Evolutionary conservation across 768 basidiomycete species (phyloP).

Genomic region (Gymnopilus dilepis): DNA sequence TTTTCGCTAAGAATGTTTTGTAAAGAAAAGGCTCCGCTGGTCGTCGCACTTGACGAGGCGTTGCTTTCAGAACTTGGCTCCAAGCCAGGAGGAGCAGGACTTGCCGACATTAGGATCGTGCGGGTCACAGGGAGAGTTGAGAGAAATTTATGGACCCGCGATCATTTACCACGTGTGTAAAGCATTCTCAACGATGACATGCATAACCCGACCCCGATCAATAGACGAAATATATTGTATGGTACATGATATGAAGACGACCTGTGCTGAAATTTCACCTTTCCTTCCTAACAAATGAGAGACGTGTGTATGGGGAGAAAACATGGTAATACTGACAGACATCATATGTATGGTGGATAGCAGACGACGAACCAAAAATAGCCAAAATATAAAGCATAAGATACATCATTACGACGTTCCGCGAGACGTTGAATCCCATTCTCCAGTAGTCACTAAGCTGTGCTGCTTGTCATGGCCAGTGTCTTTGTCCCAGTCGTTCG

Average conservation of each 20-base stretch:
- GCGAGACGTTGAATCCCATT: slow-evolving; percentile 17
- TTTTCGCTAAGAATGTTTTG: slow-evolving; percentile 72
- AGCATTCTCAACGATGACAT: slow-evolving; percentile 21
- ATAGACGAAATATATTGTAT: no score
- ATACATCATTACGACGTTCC: slow-evolving; percentile 6
- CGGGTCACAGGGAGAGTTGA: slow-evolving; percentile 7
- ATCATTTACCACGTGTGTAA: slow-evolving; percentile 27
- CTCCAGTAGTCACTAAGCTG: slow-evolving; percentile 7
- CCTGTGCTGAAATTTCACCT: no score
- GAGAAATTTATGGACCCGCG: slow-evolving; percentile 13
- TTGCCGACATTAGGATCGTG: slow-evolving; percentile 24
- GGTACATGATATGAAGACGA: no score
- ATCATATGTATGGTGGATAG: not conserved
- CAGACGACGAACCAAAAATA: not conserved
- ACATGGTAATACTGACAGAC: not conserved
- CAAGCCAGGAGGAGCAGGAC: slow-evolving; percentile 19
- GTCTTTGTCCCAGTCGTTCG: slow-evolving; percentile 57
- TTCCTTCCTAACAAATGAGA: no score
- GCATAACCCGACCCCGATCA: slow-evolving; percentile 31
- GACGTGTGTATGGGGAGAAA: not conserved
- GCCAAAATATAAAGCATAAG: slow-evolving; percentile 1
- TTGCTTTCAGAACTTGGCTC: slow-evolving; percentile 18
- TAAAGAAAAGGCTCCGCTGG: slow-evolving; percentile 55
- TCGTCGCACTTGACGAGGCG: slow-evolving; percentile 4
- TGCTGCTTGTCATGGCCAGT: slow-evolving; percentile 21